Base-by-base conservation (phyloP, 306 rosid genomes). In the Mucuna pruriens region DNA sequence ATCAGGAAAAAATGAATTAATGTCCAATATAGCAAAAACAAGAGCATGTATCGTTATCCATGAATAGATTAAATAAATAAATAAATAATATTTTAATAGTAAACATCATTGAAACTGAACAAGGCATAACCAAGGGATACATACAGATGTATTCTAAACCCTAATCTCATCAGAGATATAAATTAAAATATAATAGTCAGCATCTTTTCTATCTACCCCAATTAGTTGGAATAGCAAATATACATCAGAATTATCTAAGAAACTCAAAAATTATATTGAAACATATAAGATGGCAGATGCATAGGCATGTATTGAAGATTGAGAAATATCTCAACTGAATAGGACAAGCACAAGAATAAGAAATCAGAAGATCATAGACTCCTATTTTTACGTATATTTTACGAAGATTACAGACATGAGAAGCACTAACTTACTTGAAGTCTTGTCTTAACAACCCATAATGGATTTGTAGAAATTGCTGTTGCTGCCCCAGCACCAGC, bases 391-490 rank as follows among this genome's bases (percentile, higher is more conserved):
- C 20, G 22, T 20, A 46, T 33, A 46, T 74, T 13, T 78, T 42
- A 74, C 51, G 12, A 25, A 61, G 15, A 63, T 64, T 19, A 44
- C 44, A 69, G 25, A 68, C 63, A 73, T 13, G 55, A 77, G 54
- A 75, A 83, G 76, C 48, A 25, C 33, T 52, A 82, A 91, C 91
- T 88, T 83, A 95, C 99, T 90, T 95, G 99, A 38, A 95, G 99
- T 77, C 98, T 90, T 61, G 99, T 95, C 85, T 95, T 93, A 65
- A 95, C 97, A 85, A 95, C 99, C 99, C 99, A 95, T 86, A 95
- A 79, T 31, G 99, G 99, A 87, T 95, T 95, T 51, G 96, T 93
- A 61, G 94, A 58, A 79, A 93, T 79, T 44, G 98, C 89, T 34
- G 99, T 95, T 78, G 96, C 92, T 8, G 91, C 98, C 71, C 99